Conservation (phyloP, 164 flowering plant genomes). For the Cinnamomum chago region DNA sequence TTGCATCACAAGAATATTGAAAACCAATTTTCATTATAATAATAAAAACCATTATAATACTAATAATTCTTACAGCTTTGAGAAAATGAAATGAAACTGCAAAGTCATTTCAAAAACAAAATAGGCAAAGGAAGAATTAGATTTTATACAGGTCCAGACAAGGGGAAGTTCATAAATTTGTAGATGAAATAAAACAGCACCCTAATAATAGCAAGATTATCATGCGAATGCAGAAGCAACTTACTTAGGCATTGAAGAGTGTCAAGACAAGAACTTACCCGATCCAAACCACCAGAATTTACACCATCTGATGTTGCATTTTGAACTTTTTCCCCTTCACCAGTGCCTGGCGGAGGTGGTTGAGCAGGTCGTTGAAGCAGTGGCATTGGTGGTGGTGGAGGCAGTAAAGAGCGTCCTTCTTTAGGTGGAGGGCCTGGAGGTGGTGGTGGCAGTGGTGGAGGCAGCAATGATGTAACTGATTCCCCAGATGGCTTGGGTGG, state of each 20-base stretch:
- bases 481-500: constrained; percentile 54
- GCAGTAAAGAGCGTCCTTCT: constrained; percentile 46
- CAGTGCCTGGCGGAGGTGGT: constrained; percentile 74
- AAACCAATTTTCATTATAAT: no score
- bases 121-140: neutral
- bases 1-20: no score
- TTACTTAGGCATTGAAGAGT: neutral
- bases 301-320: constrained; percentile 34
- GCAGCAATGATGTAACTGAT: constrained; percentile 44
- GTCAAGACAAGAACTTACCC: constrained; percentile 29
- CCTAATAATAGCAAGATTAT: no score
- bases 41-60: no score
- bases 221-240: no score
- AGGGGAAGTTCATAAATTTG: neutral
- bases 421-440: constrained; percentile 77
- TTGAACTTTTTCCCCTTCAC: constrained; percentile 37
- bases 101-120: neutral
- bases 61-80: no score
- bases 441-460: constrained; percentile 78
- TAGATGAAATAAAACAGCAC: neutral
- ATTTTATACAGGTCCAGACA: neutral
- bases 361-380: constrained; percentile 43
- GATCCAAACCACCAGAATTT: constrained; percentile 31
- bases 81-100: neutral
- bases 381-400: constrained; percentile 47